These are phyloP conservation scores for Talaromyces wortmannii DNA, from an alignment of 495 filamentous ascomycete genomes.

Conservation along the genomic window DNA sequence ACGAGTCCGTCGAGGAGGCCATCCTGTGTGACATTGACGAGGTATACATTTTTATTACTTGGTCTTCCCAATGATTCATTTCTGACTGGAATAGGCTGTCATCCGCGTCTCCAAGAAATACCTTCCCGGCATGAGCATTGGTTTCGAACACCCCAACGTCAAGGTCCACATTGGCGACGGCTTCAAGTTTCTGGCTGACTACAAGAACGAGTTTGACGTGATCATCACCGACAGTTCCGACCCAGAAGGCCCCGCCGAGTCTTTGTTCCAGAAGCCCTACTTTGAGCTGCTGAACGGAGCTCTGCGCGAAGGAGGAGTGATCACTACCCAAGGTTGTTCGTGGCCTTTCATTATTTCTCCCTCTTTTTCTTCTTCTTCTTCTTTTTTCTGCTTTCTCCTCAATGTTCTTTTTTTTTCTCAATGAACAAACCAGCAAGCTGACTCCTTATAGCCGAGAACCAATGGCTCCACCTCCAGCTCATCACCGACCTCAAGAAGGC, in stretches of 20 bases:
- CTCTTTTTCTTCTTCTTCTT: conserved; percentile 8
- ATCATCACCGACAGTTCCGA: conserved; percentile 99
- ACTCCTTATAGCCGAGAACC: conserved; percentile 75
- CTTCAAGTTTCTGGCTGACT: conserved; percentile 92
- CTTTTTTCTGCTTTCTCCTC: conserved; percentile 6
- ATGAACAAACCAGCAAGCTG: not conserved
- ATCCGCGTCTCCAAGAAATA: conserved; percentile 98
- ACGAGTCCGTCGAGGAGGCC: conserved; percentile 87
- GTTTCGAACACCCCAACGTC: conserved; percentile 88
- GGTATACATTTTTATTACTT: conserved; percentile 34
- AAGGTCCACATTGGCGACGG: conserved; percentile 90
- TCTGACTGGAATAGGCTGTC: conserved; percentile 58
- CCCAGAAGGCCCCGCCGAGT: conserved; percentile 93
- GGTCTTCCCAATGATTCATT: not conserved
- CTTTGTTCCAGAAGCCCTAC: conserved; percentile 97
- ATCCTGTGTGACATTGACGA: conserved; percentile 98
- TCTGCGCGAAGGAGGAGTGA: conserved; percentile 90
- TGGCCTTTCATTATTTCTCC: conserved; percentile 54
- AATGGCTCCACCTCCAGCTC: conserved; percentile 92
- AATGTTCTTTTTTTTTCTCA: conserved; percentile 3
- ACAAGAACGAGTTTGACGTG: conserved; percentile 94
- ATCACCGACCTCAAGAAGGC: conserved; percentile 90
- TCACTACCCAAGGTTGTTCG: conserved; percentile 99
- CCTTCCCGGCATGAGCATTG: conserved; percentile 88
- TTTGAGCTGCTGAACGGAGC: conserved; percentile 87